Evolutionary conservation across 2,329 filamentous ascomycete genomes (phyloP).

Genomic region (Calonectria pauciramosa): DNA sequence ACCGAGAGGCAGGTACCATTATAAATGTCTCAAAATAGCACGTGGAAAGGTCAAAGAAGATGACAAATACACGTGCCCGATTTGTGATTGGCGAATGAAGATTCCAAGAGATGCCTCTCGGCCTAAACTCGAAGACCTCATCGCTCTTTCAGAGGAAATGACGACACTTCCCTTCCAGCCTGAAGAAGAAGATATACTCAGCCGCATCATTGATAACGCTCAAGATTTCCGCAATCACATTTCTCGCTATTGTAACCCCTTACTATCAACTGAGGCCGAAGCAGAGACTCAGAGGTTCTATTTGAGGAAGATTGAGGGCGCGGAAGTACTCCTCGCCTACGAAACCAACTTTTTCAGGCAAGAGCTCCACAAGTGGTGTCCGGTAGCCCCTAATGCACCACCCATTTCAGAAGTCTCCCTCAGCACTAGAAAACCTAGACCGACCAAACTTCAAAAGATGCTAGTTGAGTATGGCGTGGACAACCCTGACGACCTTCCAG

Average conservation of each 20-base stretch:
- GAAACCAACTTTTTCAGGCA: conserved; percentile 99
- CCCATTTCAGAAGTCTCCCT: conserved; percentile 89
- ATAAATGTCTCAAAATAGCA: conserved; percentile 97
- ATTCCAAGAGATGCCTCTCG: conserved; percentile 96
- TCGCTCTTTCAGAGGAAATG: conserved; percentile 88
- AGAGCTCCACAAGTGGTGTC: conserved; percentile 94
- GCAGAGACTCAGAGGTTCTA: conserved; percentile 94
- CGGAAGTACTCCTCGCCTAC: conserved; percentile 89
- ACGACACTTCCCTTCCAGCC: conserved; percentile 89
- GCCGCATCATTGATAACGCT: conserved; percentile 89
- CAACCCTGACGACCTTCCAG: conserved; percentile 90
- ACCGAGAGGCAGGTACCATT: conserved; percentile 81
- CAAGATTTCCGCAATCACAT: conserved; percentile 88
- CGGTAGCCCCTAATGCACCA: conserved; percentile 87
- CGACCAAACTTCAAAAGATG: conserved; percentile 96
- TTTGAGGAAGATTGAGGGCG: conserved; percentile 95
- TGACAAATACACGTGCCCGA: conserved; percentile 97
- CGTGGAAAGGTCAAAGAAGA: conserved; percentile 98
- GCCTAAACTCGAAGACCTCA: conserved; percentile 92
- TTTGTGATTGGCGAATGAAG: conserved; percentile 97
- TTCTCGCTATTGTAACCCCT: conserved; percentile 82
- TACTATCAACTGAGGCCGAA: conserved; percentile 86
- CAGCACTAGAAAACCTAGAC: conserved; percentile 94
- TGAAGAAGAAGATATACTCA: conserved; percentile 89
- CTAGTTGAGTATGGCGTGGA: conserved; percentile 90